A percentile compares a stretch with the other conserved stretches of the same genome.
These are phyloP conservation scores for Xylaria bambusicola DNA, from an alignment of 495 filamentous ascomycete genomes.

Conservation along the genomic window DNA sequence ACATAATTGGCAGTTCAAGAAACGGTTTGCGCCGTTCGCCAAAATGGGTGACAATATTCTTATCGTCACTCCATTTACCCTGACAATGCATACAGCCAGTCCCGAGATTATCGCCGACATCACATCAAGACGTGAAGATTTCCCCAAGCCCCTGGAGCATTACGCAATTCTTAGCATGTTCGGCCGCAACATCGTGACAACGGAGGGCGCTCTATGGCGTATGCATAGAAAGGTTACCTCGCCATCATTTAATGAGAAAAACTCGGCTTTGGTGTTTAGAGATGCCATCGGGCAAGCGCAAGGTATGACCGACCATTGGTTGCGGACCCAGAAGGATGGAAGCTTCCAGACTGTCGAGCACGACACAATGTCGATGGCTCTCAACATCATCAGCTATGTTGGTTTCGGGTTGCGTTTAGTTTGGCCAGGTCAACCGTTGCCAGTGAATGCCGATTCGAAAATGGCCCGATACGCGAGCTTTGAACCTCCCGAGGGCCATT, in stretches of 20 bases:
- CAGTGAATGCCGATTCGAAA: constrained; percentile 40
- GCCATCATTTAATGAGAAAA: constrained; percentile 71
- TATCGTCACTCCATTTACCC: constrained; percentile 49
- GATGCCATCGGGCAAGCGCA: constrained; percentile 61
- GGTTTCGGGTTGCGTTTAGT: constrained; percentile 63
- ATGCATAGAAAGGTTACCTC: constrained; percentile 68
- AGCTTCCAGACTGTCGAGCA: constrained; percentile 54
- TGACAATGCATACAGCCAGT: constrained; percentile 53
- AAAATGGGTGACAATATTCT: constrained; percentile 52
- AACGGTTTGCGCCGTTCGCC: constrained; percentile 39
- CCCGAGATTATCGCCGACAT: constrained; percentile 63
- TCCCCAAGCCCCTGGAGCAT: constrained; percentile 63
- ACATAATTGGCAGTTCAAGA: constrained; percentile 39
- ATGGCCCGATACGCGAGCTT: constrained; percentile 46
- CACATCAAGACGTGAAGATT: constrained; percentile 60
- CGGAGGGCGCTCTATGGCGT: constrained; percentile 65
- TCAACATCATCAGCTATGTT: constrained; percentile 69
- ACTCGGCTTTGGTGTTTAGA: constrained; percentile 64
- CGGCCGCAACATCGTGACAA: constrained; percentile 64
- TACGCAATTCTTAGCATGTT: constrained; percentile 63
- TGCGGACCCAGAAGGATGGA: constrained; percentile 32
- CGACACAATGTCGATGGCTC: constrained; percentile 63
- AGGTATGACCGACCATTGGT: constrained; percentile 56
- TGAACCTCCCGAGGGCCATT: constrained; percentile 53
- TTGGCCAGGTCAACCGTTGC: constrained; percentile 54